Evolutionary conservation across 2,329 filamentous ascomycete genomes (phyloP).

Genomic region (Proliferodiscus dingleyae): DNA sequence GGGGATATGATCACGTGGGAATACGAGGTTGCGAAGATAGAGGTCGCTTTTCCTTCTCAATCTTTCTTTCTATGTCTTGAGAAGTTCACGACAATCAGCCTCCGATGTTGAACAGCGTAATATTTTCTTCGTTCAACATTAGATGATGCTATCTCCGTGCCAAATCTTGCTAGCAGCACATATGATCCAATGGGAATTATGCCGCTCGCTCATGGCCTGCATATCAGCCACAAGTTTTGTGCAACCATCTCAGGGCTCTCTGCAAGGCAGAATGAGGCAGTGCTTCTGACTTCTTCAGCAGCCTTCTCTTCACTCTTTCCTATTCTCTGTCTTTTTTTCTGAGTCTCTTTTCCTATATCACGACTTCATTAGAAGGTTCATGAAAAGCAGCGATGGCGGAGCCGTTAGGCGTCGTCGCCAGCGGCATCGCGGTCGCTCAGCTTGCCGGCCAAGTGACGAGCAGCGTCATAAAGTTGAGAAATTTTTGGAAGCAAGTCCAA

Average conservation of each 20-base stretch:
- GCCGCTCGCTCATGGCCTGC: too few species aligned
- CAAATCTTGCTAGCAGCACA: too few species aligned
- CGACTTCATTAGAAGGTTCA: background rate
- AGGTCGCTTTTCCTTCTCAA: too few species aligned
- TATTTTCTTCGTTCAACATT: too few species aligned
- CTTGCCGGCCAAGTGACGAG: slow-evolving; percentile 4
- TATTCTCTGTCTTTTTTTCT: background rate
- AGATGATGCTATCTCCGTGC: too few species aligned
- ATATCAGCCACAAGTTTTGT: background rate
- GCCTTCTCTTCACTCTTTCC: too few species aligned
- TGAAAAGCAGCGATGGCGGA: slow-evolving; percentile 6
- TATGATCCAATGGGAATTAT: too few species aligned
- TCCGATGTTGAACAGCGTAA: too few species aligned
- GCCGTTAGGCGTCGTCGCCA: slow-evolving; percentile 4
- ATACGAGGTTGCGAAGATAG: too few species aligned
- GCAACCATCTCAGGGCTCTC: background rate
- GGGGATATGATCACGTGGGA: slow-evolving; percentile 9
- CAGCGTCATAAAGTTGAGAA: slow-evolving; percentile 9
- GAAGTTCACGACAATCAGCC: too few species aligned
- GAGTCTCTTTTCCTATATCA: background rate
- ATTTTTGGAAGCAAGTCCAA: slow-evolving; percentile 9
- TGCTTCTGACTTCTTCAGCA: too few species aligned
- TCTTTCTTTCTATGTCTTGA: too few species aligned
- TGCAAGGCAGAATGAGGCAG: background rate
- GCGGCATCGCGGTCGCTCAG: slow-evolving; percentile 5